Evolutionary conservation across 306 rosid species (phyloP).

Genomic region (Ceratonia siliqua): DNA sequence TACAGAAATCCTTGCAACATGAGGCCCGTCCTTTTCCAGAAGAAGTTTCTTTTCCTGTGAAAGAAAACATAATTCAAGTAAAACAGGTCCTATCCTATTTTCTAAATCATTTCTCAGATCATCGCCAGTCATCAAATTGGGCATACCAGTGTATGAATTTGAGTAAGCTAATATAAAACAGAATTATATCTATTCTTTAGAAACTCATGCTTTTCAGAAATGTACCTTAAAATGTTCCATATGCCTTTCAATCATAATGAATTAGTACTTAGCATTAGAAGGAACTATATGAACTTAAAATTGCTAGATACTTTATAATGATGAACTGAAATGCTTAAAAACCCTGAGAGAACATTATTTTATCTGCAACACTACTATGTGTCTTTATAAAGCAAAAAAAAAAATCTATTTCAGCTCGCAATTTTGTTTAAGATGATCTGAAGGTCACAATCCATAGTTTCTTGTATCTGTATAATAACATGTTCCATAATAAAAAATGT

Average conservation of each 20-base stretch:
- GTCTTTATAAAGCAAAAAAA: neutral
- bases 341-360: neutral
- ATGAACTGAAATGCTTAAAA: neutral
- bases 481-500: neutral
- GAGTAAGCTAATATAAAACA: slow-evolving; percentile 6
- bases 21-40: slow-evolving; percentile 81
- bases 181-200: neutral
- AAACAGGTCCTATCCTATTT: slow-evolving; percentile 9
- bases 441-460: neutral
- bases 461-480: neutral
- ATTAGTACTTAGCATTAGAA: neutral
- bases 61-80: slow-evolving; percentile 26
- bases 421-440: neutral
- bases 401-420: neutral
- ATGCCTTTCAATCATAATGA: neutral
- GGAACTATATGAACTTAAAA: neutral
- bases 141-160: neutral
- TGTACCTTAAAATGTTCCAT: neutral
- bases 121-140: neutral
- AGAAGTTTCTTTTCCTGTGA: slow-evolving; percentile 86
- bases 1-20: slow-evolving; percentile 78
- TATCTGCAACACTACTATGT: neutral
- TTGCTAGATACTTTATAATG: neutral
- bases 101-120: neutral
- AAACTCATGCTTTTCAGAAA: neutral